phyloP scores from a whole-genome alignment of 2,329 filamentous ascomycete genomes.

The Epicoccum nigrum region DNA sequence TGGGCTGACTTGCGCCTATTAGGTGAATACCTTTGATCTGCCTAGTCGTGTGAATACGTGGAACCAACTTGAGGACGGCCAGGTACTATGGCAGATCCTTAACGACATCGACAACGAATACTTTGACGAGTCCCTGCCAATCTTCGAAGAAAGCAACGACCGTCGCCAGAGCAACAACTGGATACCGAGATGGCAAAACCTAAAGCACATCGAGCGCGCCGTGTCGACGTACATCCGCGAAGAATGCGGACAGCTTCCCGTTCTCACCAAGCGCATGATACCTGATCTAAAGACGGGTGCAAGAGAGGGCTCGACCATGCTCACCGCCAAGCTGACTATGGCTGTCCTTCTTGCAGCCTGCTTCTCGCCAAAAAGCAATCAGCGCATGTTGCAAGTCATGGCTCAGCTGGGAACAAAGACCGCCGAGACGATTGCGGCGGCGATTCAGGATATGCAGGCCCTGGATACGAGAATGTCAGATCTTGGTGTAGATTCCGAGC shows the following conservation, averaged over 20 bases:
- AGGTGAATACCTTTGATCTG: constrained; percentile 55
- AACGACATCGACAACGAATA: constrained; percentile 55
- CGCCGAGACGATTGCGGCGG: constrained; percentile 47
- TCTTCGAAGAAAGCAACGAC: constrained; percentile 49
- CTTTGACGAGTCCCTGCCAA: constrained; percentile 56
- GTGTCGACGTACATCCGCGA: constrained; percentile 58
- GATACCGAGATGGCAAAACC: constrained; percentile 60
- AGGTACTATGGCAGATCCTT: constrained; percentile 56
- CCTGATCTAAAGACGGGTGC: constrained; percentile 58
- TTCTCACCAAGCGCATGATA: constrained; percentile 48
- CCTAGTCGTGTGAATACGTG: constrained; percentile 46
- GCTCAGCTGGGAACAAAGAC: constrained; percentile 44
- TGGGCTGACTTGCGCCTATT: constrained; percentile 12
- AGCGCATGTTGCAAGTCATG: constrained; percentile 54
- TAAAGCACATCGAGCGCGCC: constrained; percentile 58
- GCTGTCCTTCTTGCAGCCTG: constrained; percentile 56
- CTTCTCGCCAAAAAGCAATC: constrained; percentile 55
- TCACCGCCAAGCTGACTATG: constrained; percentile 54
- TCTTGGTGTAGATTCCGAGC: constrained; percentile 43
- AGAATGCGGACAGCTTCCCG: constrained; percentile 49
- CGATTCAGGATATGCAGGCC: constrained; percentile 49
- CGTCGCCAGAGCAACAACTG: constrained; percentile 54
- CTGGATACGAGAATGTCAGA: constrained; percentile 45
- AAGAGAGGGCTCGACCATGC: constrained; percentile 51
- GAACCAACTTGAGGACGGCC: constrained; percentile 55